Base-by-base conservation (phyloP, 768 basidiomycete species). In the Kwoniella europaea region DNA sequence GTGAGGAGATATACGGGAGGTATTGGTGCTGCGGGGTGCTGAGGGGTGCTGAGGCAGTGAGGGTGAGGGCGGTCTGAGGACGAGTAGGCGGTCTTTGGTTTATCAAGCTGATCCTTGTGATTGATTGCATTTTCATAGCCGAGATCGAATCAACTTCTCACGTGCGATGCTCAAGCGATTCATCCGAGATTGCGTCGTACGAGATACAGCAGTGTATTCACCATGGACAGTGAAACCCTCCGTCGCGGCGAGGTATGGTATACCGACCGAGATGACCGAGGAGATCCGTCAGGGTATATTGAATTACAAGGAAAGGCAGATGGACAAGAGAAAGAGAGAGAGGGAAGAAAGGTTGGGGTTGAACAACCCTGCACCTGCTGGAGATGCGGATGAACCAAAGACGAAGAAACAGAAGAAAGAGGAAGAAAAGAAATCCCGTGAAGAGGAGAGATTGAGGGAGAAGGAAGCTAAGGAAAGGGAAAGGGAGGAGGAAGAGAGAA, bases 151-250 rank as follows among this genome's bases (percentile, higher is more conserved):
- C 20, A 90, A 93, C 20, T 98, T 98, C 85, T 96, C 94, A 35
- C 98, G 98, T 84, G 94, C 94, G 18, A 96, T 98, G 76, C 88
- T 99, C 35, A 92, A 94, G 74, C 91, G 94, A 16, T 98, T 96
- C 84, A 92, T 99, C 68, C 90, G 93, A 72, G 97, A 98, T 80
- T 96, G 94, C 77, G 91, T 99, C 2, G 91, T 93, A 78, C 90
- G 97, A 43, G 94, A 96, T 74, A 88, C 93, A 16, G 91, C 93
- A 10, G 91, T 96, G 29, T 94, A 93, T 9, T 92, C 93, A 0
- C 96, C 97, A 6, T 99, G 97, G 97, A 91, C 90, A 1, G 94
- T 98, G 41, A 98, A 98, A 82, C 88, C 88, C 1, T 85, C 87
- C 6, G 91, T 98, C 67, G 95, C 94, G 1, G 88, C 88, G 69